These are phyloP conservation scores for Spinacia oleracea DNA, from an alignment of 179 eudicot genomes.

Conservation along the genomic window DNA sequence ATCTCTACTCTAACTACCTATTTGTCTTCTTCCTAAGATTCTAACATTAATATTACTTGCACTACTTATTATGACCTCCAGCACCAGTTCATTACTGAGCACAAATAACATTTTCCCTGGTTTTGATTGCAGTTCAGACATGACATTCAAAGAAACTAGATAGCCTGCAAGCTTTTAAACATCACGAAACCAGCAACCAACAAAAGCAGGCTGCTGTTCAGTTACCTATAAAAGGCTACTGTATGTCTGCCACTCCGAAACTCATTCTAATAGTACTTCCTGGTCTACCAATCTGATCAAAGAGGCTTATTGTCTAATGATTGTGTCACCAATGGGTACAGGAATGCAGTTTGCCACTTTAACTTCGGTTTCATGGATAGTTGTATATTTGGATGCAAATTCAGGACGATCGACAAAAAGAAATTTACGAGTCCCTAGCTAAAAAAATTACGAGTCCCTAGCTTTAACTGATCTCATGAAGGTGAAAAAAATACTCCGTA, in stretches of 20 bases:
- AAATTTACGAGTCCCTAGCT: neutral
- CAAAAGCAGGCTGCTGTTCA: neutral
- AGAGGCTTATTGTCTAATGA: neutral
- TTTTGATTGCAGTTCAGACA: neutral
- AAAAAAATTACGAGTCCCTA: neutral
- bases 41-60: too few relatives aligned
- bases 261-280: neutral
- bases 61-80: too few relatives aligned
- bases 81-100: too few relatives aligned
- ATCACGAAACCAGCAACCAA: neutral
- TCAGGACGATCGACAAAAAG: neutral
- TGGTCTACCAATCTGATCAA: neutral
- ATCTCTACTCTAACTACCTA: too few relatives aligned
- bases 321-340: neutral
- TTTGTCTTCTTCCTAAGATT: too few relatives aligned
- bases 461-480: neutral
- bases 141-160: neutral
- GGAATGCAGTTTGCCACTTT: neutral
- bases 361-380: neutral
- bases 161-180: neutral
- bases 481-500: too few relatives aligned
- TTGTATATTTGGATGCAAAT: too few relatives aligned
- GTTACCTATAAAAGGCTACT: neutral
- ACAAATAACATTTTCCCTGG: neutral
- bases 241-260: neutral